Base-by-base conservation (phyloP, 495 filamentous ascomycete genomes). In the Aspergillus mulundensis region DNA sequence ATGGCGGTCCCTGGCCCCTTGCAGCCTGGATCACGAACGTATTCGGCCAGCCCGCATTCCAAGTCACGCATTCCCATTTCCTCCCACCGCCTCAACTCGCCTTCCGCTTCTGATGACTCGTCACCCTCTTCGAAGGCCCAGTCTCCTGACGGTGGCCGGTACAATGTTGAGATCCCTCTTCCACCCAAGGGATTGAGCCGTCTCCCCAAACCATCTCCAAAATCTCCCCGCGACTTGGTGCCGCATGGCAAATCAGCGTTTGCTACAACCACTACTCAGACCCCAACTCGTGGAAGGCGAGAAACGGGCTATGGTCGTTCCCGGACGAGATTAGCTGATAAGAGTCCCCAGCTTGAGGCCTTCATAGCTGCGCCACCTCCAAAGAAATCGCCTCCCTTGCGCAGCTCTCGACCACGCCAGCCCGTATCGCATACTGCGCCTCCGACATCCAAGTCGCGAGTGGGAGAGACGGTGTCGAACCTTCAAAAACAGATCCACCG, bases 391-490 rank as follows among this genome's bases (percentile, higher is more conserved):
- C 91, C 91, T 0, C 86, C 84, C 12, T 73, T 96, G 19, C 82
- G 91, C 54, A 92, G 90, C 59, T 95, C 91, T 10, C 79, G 89
- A 39, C 88, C 89, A 18, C 78, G 91, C 25, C 86, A 89, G 67
- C 87, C 88, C 10, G 85, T 95, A 28, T 90, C 90, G 28, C 77
- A 82, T 40, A 87, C 87, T n/a, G 76, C 80, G 10, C 39, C 54
- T 1, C 84, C 86, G 1, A 81, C 82, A 20, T 86, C 87, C 8
- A 84, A 85, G 57, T 81, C 84, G 54, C 84, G 79, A 65, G 72
- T 77, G 7, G 72, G 73, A 11, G 80, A 84, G 50, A 71, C 72
- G 16, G 68, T 81, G 23, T 74, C 72, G 15, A 69, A 66, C 32
- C 62, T 74, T 24, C 76, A 78, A 60, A 71, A 56, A 25, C 64